These are phyloP conservation scores for Marasmius fiardii DNA, from an alignment of 1,284 basidiomycete genomes.

Conservation along the genomic window DNA sequence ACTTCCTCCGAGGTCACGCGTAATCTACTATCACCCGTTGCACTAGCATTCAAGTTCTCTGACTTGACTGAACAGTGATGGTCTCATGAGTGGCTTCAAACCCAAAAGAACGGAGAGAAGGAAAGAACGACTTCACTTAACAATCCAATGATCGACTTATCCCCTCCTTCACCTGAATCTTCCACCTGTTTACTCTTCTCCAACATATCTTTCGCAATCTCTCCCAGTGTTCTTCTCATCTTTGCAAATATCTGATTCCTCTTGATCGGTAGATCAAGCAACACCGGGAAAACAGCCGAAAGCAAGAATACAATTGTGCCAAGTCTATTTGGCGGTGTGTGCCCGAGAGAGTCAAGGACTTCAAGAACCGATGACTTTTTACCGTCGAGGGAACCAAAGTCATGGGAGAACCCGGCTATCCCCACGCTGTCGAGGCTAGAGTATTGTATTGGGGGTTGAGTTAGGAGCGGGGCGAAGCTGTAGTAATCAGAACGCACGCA, in stretches of 20 bases:
- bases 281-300: slow-evolving; percentile 37
- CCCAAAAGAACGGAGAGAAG: not conserved
- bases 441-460: not conserved
- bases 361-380: slow-evolving; percentile 40
- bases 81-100: not conserved
- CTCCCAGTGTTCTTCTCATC: slow-evolving; percentile 37
- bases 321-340: slow-evolving; percentile 20
- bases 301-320: slow-evolving; percentile 35
- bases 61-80: slow-evolving; percentile 42
- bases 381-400: slow-evolving; percentile 52
- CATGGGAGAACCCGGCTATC: slow-evolving; percentile 54
- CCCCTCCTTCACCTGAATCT: slow-evolving; percentile 33
- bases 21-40: slow-evolving; percentile 26
- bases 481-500: slow-evolving; percentile 33
- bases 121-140: slow-evolving; percentile 35
- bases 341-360: slow-evolving; percentile 40
- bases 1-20: slow-evolving; percentile 67
- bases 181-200: slow-evolving; percentile 38
- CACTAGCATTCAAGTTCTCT: slow-evolving; percentile 31
- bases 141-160: slow-evolving; percentile 52
- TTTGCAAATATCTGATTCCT: slow-evolving; percentile 30
- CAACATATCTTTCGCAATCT: slow-evolving; percentile 46
- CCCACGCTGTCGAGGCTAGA: slow-evolving; percentile 55
- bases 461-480: not conserved
- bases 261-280: slow-evolving; percentile 41